Conservation (phyloP, 2,329 filamentous ascomycete genomes). For the Conoideocrella luteorostrata region DNA sequence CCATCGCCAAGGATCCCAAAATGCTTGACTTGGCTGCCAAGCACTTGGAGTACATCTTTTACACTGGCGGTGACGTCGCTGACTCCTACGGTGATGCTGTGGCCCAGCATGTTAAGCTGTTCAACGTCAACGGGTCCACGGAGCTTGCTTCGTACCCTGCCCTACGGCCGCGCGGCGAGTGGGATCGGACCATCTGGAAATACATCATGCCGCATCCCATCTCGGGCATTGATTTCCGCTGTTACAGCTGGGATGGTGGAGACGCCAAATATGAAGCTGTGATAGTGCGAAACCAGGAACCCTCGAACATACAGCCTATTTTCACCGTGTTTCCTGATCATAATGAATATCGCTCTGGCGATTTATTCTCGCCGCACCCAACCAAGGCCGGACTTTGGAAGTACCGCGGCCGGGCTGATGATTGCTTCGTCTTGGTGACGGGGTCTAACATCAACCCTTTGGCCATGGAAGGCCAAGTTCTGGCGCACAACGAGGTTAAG, state of each 20-base stretch:
- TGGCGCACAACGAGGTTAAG: neutral
- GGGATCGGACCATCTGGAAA: neutral
- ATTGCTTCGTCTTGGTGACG: neutral
- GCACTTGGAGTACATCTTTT: neutral
- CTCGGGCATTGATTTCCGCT: neutral
- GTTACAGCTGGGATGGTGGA: neutral
- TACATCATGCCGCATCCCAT: neutral
- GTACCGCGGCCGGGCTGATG: neutral
- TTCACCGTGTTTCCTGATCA: neutral
- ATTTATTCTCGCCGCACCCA: neutral
- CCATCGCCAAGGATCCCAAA: neutral
- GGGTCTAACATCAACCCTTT: neutral
- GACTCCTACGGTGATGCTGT: neutral
- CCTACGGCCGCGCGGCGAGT: neutral
- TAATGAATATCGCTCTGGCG: neutral
- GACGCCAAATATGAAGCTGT: neutral
- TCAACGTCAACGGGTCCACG: neutral
- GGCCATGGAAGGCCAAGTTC: neutral
- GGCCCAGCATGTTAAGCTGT: neutral
- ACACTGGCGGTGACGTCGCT: neutral
- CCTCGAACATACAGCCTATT: neutral
- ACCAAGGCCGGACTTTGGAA: neutral
- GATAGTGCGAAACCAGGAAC: neutral
- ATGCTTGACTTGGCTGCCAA: neutral
- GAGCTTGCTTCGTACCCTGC: neutral